Percentiles rank a stretch among this genome's conserved stretches.
phyloP scores from a whole-genome alignment of 495 filamentous ascomycete species.

The Copromyces sp. region DNA sequence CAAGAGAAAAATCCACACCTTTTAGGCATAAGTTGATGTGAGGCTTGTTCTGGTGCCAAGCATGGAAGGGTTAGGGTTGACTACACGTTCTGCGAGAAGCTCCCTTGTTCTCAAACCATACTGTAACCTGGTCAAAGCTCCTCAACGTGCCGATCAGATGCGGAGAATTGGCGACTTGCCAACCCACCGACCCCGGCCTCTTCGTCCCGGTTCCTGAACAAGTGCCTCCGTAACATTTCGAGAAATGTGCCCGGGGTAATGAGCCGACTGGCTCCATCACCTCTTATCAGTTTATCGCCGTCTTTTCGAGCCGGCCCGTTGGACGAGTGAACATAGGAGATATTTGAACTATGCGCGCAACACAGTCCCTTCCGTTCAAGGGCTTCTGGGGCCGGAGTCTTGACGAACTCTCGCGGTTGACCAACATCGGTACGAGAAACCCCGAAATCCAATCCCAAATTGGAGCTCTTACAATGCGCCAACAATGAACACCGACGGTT shows the following conservation, averaged over 20 bases:
- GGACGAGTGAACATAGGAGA: background rate
- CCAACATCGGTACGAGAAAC: slow-evolving; percentile 29
- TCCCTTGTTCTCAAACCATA: background rate
- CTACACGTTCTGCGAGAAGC: background rate
- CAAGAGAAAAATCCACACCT: too few relatives aligned
- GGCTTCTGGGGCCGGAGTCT: slow-evolving; percentile 36
- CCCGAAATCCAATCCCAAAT: background rate
- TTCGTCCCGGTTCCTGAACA: background rate
- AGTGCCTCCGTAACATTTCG: background rate
- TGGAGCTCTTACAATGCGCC: background rate
- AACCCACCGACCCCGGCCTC: background rate
- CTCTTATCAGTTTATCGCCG: background rate
- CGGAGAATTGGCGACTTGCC: background rate
- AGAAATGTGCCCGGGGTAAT: slow-evolving; percentile 6
- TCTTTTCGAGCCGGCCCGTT: background rate
- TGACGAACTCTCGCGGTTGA: slow-evolving; percentile 37
- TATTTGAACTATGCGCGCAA: slow-evolving; percentile 29
- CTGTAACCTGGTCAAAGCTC: background rate
- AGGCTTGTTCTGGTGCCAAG: background rate
- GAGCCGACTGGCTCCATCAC: slow-evolving; percentile 12
- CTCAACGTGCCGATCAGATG: background rate
- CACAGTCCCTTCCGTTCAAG: slow-evolving; percentile 26
- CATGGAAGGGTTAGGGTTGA: background rate
- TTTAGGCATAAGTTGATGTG: too few relatives aligned
- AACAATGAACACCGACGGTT: background rate